These are phyloP conservation scores for Epichloe amarillans DNA, from an alignment of 2,329 filamentous ascomycete genomes.

Conservation along the genomic window DNA sequence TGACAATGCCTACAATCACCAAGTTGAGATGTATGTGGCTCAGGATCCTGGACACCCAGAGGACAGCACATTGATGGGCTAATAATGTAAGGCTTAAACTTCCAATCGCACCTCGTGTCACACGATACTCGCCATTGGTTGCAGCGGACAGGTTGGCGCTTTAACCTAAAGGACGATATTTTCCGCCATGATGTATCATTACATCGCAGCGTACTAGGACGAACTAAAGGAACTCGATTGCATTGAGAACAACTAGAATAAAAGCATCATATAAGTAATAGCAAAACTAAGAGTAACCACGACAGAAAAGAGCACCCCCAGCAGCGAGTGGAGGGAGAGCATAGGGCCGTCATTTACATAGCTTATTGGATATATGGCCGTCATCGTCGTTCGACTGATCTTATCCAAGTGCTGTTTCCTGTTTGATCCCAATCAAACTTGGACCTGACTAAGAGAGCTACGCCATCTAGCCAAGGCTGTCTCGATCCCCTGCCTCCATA, in stretches of 20 bases:
- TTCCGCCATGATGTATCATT: background rate
- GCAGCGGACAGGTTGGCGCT: background rate
- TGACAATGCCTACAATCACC: too few relatives aligned
- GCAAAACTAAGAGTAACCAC: background rate
- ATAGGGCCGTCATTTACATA: background rate
- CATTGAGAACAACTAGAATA: conserved; percentile 4
- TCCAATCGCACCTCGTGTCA: too few relatives aligned
- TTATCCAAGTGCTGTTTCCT: background rate
- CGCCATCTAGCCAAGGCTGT: background rate
- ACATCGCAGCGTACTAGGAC: background rate
- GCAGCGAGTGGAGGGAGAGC: background rate
- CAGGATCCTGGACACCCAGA: too few relatives aligned
- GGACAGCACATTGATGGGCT: too few relatives aligned
- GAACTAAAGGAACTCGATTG: background rate
- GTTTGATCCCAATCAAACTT: background rate
- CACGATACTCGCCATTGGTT: too few relatives aligned
- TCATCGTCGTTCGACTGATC: background rate
- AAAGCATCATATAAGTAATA: conserved; percentile 4
- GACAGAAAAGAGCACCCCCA: background rate
- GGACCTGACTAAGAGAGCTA: background rate
- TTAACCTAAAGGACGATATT: background rate
- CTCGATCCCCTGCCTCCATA: background rate
- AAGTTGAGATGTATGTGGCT: too few relatives aligned
- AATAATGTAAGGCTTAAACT: too few relatives aligned
- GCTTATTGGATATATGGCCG: background rate